Conservation (phyloP, 2,329 filamentous ascomycete genomes). For the Trematosphaeria pertusa region DNA sequence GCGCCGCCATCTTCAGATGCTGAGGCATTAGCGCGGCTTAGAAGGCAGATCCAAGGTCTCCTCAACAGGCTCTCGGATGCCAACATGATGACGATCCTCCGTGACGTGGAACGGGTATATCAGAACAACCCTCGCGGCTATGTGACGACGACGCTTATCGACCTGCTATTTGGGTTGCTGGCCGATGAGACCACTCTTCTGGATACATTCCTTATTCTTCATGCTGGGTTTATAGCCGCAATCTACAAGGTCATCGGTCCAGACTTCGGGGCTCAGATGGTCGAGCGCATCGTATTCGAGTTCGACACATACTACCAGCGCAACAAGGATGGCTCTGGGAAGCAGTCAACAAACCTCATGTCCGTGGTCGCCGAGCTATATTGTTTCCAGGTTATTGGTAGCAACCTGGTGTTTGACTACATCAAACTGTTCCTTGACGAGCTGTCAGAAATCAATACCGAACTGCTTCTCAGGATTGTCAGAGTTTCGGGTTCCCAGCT, state of each 20-base stretch:
- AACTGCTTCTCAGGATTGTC: constrained; percentile 84
- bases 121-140: constrained; percentile 83
- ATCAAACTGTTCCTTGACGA: constrained; percentile 77
- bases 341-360: constrained; percentile 78
- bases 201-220: constrained; percentile 89
- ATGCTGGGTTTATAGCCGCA: constrained; percentile 87
- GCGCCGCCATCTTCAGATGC: constrained; percentile 67
- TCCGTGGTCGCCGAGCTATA: constrained; percentile 87
- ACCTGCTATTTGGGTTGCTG: constrained; percentile 79
- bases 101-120: constrained; percentile 84
- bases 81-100: constrained; percentile 83
- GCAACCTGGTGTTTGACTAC: constrained; percentile 88
- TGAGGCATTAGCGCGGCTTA: constrained; percentile 72
- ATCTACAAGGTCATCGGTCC: constrained; percentile 86
- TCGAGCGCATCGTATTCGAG: constrained; percentile 77
- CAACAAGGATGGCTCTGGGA: constrained; percentile 46
- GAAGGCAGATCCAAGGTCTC: constrained; percentile 83
- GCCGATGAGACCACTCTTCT: constrained; percentile 78
- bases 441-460: constrained; percentile 85
- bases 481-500: constrained; percentile 80
- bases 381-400: constrained; percentile 86
- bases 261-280: constrained; percentile 86
- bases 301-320: constrained; percentile 71
- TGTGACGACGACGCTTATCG: constrained; percentile 80
- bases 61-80: constrained; percentile 93